Evolutionary conservation across 495 filamentous ascomycete species (phyloP), one percentile per base, ranked within the genome.

Genomic region (Trichoderma erinaceum): DNA sequence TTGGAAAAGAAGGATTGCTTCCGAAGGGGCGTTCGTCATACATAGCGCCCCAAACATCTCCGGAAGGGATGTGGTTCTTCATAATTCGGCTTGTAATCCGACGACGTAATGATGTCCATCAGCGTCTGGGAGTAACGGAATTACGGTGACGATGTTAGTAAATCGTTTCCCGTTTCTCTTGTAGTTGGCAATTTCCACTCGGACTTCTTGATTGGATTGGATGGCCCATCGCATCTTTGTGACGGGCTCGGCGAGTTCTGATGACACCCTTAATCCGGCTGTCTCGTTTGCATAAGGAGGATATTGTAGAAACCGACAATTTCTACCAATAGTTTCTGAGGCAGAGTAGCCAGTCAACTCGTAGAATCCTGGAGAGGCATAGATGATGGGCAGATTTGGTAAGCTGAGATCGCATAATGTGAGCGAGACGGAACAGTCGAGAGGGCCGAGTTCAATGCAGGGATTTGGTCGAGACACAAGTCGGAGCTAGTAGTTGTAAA

Each of bases 231-330:
- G 71, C 76, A 85, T 78, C 68, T 73, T 72, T 46, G 72, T 69
- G 61, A 80, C 67, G 2, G 73, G 69, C n/a, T 75, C 73, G 48
- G 73, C 73, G 71, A 80, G 74, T 67, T 74, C 41, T 76, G 69
- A 35, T 76, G 73, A 38, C 76, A 76, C 16, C 29, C 29, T 29
- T 29, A 29, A 29, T 4, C 75, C 44, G 68, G 69, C n/a, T 70
- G 69, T 23, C 67, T 65, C 32, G 79, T 75, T 32, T 70, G 4
- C 74, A 76, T 4, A 67, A 76, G 18, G 82, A 81, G 8, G 78
- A n/a, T n/a, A 73, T 71, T 85, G 83, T 25, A 85, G 70, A 66
- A 85, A 84, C n/a, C 83, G 82, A 66, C 82, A 85, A 72, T 85
- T 85, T 21, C 70, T 66, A 0, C 81, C 81, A n/a, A 81, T 41